Evolutionary conservation across 305 asterid genomes (phyloP), one percentile per base, ranked within the genome.

Genomic region (Fraxinus ornus): DNA sequence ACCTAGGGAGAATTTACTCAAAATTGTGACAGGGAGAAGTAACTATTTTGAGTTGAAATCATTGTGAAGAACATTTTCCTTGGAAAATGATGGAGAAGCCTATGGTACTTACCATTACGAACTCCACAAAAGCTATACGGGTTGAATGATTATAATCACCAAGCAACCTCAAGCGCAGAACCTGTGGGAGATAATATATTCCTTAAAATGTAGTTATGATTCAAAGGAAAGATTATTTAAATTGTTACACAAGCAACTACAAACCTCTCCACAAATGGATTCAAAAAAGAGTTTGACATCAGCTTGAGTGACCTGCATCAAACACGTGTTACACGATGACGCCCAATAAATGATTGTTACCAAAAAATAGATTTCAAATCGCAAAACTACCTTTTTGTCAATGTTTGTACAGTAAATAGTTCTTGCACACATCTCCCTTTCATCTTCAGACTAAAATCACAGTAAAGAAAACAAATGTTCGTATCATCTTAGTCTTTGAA

Each of bases 341-440:
- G 13, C 74, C 35, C 74, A 82, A 57, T 47, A 39, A 77, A 60
- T 26, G 74, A 76, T 76, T 13, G 6, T 60, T 33, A 33, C 13
- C 35, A 60, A 37, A 77, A 62, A 73, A 55, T 77, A 76, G 33
- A 17, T 49, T 24, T 47, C 74, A 60, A 75, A 57, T 52, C 47
- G 19, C 19, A 9, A 57, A 76, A 2, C 19, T 86, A 95, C 98
- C 98, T 94, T 94, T 89, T 94, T 94, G 82, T 95, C 98, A 44
- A 94, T 93, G 90, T 95, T 94, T 80, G 99, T 89, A 86, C 99
- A 95, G 81, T 95, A 94, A 86, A 95, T 94, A 88, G 98, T 95
- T 87, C 94, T 93, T 39, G 97, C 97, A 70, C 97, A 95, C 98
- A 93, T 95, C 90, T 95, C 96, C 90, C 98, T 90, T 89, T 95